Base-by-base conservation (phyloP, 176 grass and related monocot genomes). In the Carex cristatella region DNA sequence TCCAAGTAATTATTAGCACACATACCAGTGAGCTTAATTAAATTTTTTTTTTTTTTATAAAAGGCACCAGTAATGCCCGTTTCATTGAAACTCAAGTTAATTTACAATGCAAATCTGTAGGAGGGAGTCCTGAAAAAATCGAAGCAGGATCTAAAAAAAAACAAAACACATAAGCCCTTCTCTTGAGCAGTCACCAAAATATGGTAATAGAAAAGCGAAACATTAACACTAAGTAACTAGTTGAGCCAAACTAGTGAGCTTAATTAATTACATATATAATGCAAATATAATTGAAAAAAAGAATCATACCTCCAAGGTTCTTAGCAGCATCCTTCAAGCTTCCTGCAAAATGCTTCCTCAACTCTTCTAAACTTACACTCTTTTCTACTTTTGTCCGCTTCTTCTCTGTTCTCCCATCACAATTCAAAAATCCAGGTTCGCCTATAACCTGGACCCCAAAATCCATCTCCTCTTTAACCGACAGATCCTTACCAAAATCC, bases 281-380 rank as follows among this genome's bases (percentile, higher is more conserved):
- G 61, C 35, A 54, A 56, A 56, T 56, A 42, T 42, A 75, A 57
- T 3, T 80, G 51, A 59, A 23, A 81, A 81, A 68, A 13, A 87
- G 49, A 81, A 12, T 58, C 54, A 80, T 90, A 99, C 97, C 97
- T 95, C 93, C 97, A 85, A 99, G 89, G 81, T 90, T 95, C 78
- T 90, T 99, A 77, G 97, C 91, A 87, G 97, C 97, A 91, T 94
- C 93, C 89, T 99, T 99, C 83, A 99, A 87, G 78, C 97, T 99
- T 30, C 97, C 97, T 48, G 97, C 93, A 61, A 99, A 99, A 84
- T 99, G 92, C 56, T 99, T 99, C 59, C 79, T 79, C 40, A 99
- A 87, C 54, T 96, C 97, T 89, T 94, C 79, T 65, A 99, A 79
- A 83, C 90, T 88, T 32, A 99, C 77, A 44, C 62, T 95, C 83